A percentile compares a stretch with the other conserved stretches of the same genome.
Conservation (phyloP, 768 basidiomycete genomes). For the Psilocybe cubensis region DNA sequence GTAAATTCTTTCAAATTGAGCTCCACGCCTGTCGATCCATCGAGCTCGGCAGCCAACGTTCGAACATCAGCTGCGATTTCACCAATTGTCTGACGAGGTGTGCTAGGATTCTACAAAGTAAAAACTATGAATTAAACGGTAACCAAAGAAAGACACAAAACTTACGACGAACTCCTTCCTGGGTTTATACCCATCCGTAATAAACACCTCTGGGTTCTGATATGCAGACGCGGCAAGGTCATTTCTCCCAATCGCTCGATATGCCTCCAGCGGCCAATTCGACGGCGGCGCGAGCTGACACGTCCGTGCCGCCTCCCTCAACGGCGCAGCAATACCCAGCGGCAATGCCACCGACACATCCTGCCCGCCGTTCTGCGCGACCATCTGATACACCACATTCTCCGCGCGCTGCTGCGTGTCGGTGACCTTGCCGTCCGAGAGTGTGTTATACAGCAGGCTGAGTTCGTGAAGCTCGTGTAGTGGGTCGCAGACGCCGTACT, state of each 20-base stretch:
- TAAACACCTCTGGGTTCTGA: slow-evolving; percentile 45
- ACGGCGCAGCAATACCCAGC: slow-evolving; percentile 73
- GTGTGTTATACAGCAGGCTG: slow-evolving; percentile 56
- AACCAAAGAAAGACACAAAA: slow-evolving; percentile 5
- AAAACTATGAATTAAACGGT: slow-evolving; percentile 6
- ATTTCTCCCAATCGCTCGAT: slow-evolving; percentile 69
- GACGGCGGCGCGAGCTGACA: slow-evolving; percentile 80
- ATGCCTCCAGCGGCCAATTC: slow-evolving; percentile 73
- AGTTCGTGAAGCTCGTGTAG: slow-evolving; percentile 56
- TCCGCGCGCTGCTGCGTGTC: slow-evolving; percentile 70
- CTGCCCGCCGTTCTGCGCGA: slow-evolving; percentile 47
- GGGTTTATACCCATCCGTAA: slow-evolving; percentile 57
- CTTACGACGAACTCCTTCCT: slow-evolving; percentile 63
- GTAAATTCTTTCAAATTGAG: slow-evolving; percentile 75
- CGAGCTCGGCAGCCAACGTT: slow-evolving; percentile 54
- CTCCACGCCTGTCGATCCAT: slow-evolving; percentile 71
- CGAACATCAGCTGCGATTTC: slow-evolving; percentile 55
- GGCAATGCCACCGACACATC: slow-evolving; percentile 61
- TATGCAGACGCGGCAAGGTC: slow-evolving; percentile 74
- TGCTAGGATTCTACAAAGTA: slow-evolving; percentile 48
- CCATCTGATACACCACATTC: slow-evolving; percentile 59
- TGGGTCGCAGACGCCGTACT: slow-evolving; percentile 66
- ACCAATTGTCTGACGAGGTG: slow-evolving; percentile 53
- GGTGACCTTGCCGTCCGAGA: slow-evolving; percentile 55
- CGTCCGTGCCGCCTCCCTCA: slow-evolving; percentile 83